Evolutionary conservation across 1,284 basidiomycete genomes (phyloP).

Genomic region (Tylopilus sp.): DNA sequence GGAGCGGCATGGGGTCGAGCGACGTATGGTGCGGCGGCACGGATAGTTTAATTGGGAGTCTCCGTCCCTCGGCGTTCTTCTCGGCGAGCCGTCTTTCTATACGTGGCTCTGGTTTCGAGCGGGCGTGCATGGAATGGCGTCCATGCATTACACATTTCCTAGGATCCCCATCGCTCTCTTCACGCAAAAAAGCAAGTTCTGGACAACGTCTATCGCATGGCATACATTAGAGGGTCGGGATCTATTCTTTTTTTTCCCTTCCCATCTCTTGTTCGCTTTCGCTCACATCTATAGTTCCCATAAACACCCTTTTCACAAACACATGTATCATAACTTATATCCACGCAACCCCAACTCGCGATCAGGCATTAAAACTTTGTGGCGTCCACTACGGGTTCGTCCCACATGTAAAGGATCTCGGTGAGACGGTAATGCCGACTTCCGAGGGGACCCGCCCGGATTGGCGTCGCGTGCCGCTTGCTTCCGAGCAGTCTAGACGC

Average conservation of each 20-base stretch:
- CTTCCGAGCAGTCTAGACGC: too few species aligned
- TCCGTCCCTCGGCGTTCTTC: neutral
- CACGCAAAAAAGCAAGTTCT: neutral
- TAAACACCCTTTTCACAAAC: neutral
- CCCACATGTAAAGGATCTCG: too few species aligned
- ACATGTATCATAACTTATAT: conserved; percentile 15
- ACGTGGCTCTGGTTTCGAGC: neutral
- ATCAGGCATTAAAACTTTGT: neutral
- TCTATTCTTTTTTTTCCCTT: neutral
- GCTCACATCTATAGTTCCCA: conserved; percentile 4
- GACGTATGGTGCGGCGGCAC: neutral
- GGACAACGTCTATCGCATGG: neutral
- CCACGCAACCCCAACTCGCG: conserved; percentile 18
- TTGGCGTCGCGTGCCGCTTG: too few species aligned
- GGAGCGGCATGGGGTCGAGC: neutral
- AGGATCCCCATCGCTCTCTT: neutral
- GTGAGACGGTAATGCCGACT: too few species aligned
- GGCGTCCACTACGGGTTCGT: too few species aligned
- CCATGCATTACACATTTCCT: neutral
- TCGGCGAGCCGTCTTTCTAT: neutral
- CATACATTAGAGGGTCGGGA: conserved; percentile 3
- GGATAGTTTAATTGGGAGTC: neutral
- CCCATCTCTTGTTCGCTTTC: neutral
- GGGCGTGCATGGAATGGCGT: neutral
- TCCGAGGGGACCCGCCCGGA: too few species aligned